Base-by-base conservation (phyloP, 1,284 basidiomycete species). In the Nidula niveotomentosa region DNA sequence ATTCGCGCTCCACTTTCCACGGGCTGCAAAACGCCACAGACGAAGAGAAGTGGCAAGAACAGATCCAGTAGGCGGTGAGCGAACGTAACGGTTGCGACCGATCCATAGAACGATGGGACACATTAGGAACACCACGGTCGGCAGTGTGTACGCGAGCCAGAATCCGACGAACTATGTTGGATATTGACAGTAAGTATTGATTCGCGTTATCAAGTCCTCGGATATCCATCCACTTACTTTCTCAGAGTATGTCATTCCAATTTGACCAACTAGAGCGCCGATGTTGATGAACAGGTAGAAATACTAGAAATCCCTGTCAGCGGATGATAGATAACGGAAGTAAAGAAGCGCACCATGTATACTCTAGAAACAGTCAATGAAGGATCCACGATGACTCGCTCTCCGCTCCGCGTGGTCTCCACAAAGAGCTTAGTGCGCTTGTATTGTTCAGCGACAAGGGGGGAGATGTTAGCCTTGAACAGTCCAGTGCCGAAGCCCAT, bases 311-410 rank as follows among this genome's bases (percentile, higher is more conserved):
- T 23, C 23, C 23, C 23, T 23, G 23, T 23, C 23, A 23, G 23
- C 23, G 23, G 23, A 23, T 23, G 3, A 23, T 23, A 23, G 23
- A 23, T 23, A 23, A 23, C 17, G 23, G 23, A 23, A 23, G 23
- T 3, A 23, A 23, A 23, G 23, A 23, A 17, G 47, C 70, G 44
- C 57, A 85, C 85, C 86, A 90, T 88, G 69, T 89, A 92, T 44
- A 90, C 83, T 52, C 86, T 78, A 9, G 85, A 75, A 3, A 85
- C 78, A 1, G 94, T 95, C 63, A 89, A 63, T 0, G 76, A 68
- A 0, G 93, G 94, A 67, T 95, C 92, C 36, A 94, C 83, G 58
- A 95, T 86, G 53, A 95, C 91, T 36, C 85, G 77, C 69, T 93
- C 89, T 48, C 92, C 92, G 17, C 67, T 73, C 58, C 76, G 79